Base-by-base conservation (phyloP, 164 flowering plant genomes). In the Chimonanthus salicifolius region DNA sequence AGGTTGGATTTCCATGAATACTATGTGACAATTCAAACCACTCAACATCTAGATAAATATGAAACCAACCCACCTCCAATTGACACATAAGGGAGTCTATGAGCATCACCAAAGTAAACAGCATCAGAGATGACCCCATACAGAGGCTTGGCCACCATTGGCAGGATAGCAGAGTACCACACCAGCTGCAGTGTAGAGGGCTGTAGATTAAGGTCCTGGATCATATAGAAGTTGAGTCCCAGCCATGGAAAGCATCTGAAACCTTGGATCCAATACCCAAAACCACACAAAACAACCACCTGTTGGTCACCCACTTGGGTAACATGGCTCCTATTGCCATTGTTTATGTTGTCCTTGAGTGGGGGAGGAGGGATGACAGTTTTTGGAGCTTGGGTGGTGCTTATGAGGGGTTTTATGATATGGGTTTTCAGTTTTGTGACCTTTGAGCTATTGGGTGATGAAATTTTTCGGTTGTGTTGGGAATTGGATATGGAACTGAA, bases 231-330 rank as follows among this genome's bases (percentile, higher is more conserved):
- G 74, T 89, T 91, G 47, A 95, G 79, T 33, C 90, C 99, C 76
- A 95, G 72, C 99, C 99, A 93, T 44, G 99, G 97, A 71, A 93
- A 93, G 71, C 96, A 89, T 83, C 99, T 88, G 60, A 92, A 88
- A 15, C 99, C 99, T 70, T 92, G 94, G 2, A 93, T 82, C 98
- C 95, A 92, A 76, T 91, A 93, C 74, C 97, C 97, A 78, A 90
- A 78, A 21, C 95, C 99, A 84, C 95, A 89, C 75, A 94, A 78
- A 73, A 67, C 73, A 82, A 82, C 18, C 92, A 91, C 84, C 75
- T 85, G 75, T n/a, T 62, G 62, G 62, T 76, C 64, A 66, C 86
- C 90, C 84, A 79, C 79, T 51, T 72, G 80, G 13, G 67, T 21
- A 63, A 48, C 70, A 58, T 72, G 78, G n/a, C 67, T 68, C 21